Evolutionary conservation across 805 yeast species (phyloP).

Genomic region (Jamesozyma piceae): DNA sequence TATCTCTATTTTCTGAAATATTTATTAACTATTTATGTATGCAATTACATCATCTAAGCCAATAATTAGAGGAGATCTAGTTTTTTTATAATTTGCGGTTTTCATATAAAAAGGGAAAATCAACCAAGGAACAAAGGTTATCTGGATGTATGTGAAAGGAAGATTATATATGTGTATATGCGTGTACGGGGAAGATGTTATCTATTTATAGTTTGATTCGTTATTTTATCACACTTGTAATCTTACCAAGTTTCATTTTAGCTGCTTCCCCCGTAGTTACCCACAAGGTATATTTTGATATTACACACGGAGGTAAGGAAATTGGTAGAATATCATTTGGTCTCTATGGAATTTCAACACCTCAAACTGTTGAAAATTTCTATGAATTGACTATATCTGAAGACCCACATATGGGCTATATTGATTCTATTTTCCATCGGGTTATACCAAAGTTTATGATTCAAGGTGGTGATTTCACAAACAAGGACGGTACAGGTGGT

Average conservation of each 20-base stretch:
- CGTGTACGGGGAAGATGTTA: too few relatives aligned
- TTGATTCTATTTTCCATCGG: slow-evolving; percentile 82
- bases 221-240: too few relatives aligned
- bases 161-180: too few relatives aligned
- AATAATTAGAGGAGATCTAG: too few relatives aligned
- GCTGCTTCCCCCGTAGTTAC: slow-evolving; percentile 9
- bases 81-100: too few relatives aligned
- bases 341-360: slow-evolving; percentile 76
- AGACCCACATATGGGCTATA: slow-evolving; percentile 76
- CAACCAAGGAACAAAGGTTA: too few relatives aligned
- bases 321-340: slow-evolving; percentile 77
- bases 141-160: too few relatives aligned
- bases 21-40: too few relatives aligned
- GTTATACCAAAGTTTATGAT: slow-evolving; percentile 59
- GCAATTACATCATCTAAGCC: too few relatives aligned
- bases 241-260: slow-evolving; percentile 2
- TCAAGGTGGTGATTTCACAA: slow-evolving; percentile 84
- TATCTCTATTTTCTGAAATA: too few relatives aligned
- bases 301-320: slow-evolving; percentile 58
- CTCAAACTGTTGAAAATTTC: slow-evolving; percentile 90
- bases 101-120: too few relatives aligned
- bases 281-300: slow-evolving; percentile 61
- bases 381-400: slow-evolving; percentile 87
- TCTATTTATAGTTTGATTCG: too few relatives aligned
- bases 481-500: slow-evolving; percentile 92